Percentiles rank a stretch among this genome's conserved stretches.
These are phyloP conservation scores for Tolypocladium amazonense DNA, from an alignment of 2,329 filamentous ascomycete species.

Conservation along the genomic window DNA sequence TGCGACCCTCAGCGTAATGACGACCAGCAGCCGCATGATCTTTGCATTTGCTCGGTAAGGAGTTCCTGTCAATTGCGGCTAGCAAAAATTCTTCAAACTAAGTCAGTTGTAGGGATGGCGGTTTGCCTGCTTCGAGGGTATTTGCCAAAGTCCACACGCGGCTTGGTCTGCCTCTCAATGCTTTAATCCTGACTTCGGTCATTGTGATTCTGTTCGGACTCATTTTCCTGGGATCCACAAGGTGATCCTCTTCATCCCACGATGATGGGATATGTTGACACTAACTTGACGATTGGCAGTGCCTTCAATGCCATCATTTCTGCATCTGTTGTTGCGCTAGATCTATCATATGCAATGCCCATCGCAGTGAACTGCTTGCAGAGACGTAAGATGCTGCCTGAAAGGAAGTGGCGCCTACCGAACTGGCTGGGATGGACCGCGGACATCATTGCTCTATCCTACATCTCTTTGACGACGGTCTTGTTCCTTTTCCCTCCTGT, in stretches of 20 bases:
- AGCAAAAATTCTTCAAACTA: neutral
- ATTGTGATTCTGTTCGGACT: conserved; percentile 58
- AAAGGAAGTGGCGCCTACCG: conserved; percentile 24
- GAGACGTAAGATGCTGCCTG: conserved; percentile 53
- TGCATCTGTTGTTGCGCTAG: conserved; percentile 60
- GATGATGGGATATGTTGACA: neutral
- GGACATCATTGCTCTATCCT: conserved; percentile 41
- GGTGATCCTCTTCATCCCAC: conserved; percentile 3
- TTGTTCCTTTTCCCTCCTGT: conserved; percentile 63
- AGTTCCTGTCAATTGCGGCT: conserved; percentile 16
- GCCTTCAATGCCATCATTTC: conserved; percentile 65
- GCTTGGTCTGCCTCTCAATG: conserved; percentile 56
- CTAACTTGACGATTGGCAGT: conserved; percentile 9
- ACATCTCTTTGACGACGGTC: conserved; percentile 56
- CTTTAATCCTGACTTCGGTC: conserved; percentile 47
- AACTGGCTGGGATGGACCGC: conserved; percentile 24
- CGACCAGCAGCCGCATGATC: conserved; percentile 54
- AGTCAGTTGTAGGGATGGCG: conserved; percentile 37
- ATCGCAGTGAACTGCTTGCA: conserved; percentile 57
- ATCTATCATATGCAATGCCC: conserved; percentile 65
- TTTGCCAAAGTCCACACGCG: conserved; percentile 51
- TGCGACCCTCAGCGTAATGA: conserved; percentile 53
- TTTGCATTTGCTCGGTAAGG: conserved; percentile 46
- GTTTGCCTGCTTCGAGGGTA: conserved; percentile 49
- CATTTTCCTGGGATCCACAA: conserved; percentile 55